These are phyloP conservation scores for Ascosphaera aggregata DNA, from an alignment of 2,329 filamentous ascomycete species.

Conservation along the genomic window DNA sequence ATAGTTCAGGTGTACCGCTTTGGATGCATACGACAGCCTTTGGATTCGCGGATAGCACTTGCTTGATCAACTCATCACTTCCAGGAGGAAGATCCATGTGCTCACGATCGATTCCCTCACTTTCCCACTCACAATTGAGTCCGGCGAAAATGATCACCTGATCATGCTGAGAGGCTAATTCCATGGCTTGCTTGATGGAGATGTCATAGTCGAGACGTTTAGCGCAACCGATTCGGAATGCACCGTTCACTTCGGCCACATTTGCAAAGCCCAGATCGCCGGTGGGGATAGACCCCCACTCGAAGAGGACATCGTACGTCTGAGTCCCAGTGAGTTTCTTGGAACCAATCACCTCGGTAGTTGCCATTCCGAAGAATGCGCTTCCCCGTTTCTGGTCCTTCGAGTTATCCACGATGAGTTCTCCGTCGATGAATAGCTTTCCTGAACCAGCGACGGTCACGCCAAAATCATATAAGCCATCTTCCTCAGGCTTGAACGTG, in stretches of 20 bases:
- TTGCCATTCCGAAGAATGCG: conserved; percentile 41
- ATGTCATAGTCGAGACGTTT: conserved; percentile 32
- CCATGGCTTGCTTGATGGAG: conserved; percentile 42
- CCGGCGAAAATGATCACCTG: conserved; percentile 60
- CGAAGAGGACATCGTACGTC: conserved; percentile 33
- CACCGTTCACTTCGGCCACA: conserved; percentile 31
- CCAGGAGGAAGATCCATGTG: conserved; percentile 33
- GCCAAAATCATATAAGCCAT: conserved; percentile 40
- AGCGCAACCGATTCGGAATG: conserved; percentile 37
- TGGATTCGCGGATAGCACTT: conserved; percentile 41
- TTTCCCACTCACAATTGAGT: conserved; percentile 62
- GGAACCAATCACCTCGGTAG: conserved; percentile 36
- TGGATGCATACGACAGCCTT: conserved; percentile 53
- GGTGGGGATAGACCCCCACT: conserved; percentile 36
- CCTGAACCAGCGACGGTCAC: conserved; percentile 41
- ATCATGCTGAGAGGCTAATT: conserved; percentile 43
- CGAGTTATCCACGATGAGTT: conserved; percentile 40
- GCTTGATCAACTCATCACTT: conserved; percentile 35
- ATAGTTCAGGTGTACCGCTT: conserved; percentile 43
- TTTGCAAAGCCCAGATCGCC: conserved; percentile 29
- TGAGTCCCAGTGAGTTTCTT: conserved; percentile 35
- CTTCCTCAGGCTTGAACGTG: conserved; percentile 34
- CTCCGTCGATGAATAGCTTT: conserved; percentile 38
- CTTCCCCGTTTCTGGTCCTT: conserved; percentile 39
- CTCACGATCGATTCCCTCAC: conserved; percentile 41